Base-by-base conservation (phyloP, 2,329 filamentous ascomycete genomes). In the Fusarium robinianum region DNA sequence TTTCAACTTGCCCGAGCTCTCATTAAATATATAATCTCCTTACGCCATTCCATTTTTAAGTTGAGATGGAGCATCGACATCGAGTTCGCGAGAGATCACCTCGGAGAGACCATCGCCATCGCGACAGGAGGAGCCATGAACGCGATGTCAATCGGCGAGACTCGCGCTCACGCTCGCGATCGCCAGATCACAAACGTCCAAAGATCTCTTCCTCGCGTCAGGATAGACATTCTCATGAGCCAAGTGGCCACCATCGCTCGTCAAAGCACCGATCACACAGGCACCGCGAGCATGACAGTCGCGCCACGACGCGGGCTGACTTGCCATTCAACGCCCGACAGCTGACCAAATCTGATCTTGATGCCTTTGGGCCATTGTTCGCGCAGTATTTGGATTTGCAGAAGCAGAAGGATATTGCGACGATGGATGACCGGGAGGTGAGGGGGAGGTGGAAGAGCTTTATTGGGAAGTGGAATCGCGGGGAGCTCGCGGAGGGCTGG, bases 391-490 rank as follows among this genome's bases (percentile, higher is more conserved):
- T 97, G 17, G 87, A 91, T 58, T 80, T 96, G 22, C 92, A 97
- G 68, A 96, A 96, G 70, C 77, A 83, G 25, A 77, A 87, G 26
- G 72, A 85, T 39, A 72, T 95, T 2, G 76, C 83, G 12, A 77
- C 80, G 8, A 74, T 97, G 55, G 79, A 83, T 42, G 84, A 89
- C 51, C 78, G 80, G n/a, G 91, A 96, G 65, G 70, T 84, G 1
- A 85, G 78, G 53, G 90, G 91, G 2, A 76, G 92, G 41, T 99
- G 92, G 90, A 96, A 96, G 77, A 92, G 90, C 65, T 99, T 97
- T 61, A 67, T 92, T 9, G 77, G 80, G 4, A 92, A 90, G 75
- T 99, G 94, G 92, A 99, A 99, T 72, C 81, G 83, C 60, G 86
- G 84, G 63, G 88, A 92, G 70, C 75, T 97, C 52, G 86, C 88